A percentile compares a stretch with the other conserved stretches of the same genome.
phyloP scores from a whole-genome alignment of 257 asterid genomes.

The Jacaranda mimosifolia region DNA sequence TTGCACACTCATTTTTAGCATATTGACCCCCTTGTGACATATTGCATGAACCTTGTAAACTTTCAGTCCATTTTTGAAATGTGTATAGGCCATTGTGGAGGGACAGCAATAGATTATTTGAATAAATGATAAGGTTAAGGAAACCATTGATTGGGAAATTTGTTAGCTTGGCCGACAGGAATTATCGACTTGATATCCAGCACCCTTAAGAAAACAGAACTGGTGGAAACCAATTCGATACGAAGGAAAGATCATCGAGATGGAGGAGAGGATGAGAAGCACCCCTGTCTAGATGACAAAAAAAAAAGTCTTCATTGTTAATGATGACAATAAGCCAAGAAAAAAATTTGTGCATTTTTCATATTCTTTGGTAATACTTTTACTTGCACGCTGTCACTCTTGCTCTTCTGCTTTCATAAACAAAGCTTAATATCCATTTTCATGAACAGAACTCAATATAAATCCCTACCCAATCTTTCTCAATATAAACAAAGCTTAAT shows the following conservation, averaged over 20 bases:
- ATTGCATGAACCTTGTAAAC: slow-evolving; percentile 26
- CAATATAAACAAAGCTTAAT: neutral
- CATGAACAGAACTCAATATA: slow-evolving; percentile 29
- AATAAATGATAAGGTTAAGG: neutral
- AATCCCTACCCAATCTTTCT: slow-evolving; percentile 23
- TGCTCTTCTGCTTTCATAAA: slow-evolving; percentile 28
- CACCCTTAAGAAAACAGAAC: slow-evolving; percentile 12
- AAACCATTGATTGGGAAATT: slow-evolving; percentile 17
- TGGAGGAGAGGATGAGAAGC: slow-evolving; percentile 15
- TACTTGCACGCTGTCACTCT: slow-evolving; percentile 26
- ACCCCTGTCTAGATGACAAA: slow-evolving; percentile 17
- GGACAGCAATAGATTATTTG: slow-evolving; percentile 20
- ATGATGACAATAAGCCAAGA: slow-evolving; percentile 5
- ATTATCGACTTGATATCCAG: neutral
- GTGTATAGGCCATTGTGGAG: slow-evolving; percentile 13
- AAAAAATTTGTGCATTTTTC: neutral
- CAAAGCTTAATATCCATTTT: slow-evolving; percentile 28
- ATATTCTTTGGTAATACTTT: slow-evolving; percentile 17
- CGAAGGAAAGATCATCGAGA: slow-evolving; percentile 20
- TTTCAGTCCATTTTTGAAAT: slow-evolving; percentile 32
- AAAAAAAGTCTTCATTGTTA: slow-evolving; percentile 20
- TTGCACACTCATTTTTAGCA: slow-evolving; percentile 31
- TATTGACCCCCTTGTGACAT: slow-evolving; percentile 10
- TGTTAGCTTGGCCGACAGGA: slow-evolving; percentile 9
- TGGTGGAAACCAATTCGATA: slow-evolving; percentile 25